Evolutionary conservation across 1,139 yeast genomes (phyloP).

Genomic region (Lodderomyces oxycetoniae): DNA sequence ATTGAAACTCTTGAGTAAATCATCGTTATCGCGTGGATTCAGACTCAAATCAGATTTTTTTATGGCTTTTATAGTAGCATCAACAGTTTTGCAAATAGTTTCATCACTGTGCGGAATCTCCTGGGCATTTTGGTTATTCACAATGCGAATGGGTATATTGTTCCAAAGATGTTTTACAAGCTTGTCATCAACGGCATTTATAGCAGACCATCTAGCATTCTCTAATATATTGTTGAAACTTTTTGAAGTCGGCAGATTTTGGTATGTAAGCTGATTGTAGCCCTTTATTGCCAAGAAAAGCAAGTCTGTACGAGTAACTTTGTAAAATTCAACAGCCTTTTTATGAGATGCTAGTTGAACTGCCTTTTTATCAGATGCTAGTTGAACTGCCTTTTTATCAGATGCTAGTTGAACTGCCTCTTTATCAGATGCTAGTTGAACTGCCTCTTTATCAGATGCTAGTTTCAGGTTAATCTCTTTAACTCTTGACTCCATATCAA

Average conservation of each 20-base stretch:
- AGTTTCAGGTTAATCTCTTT: background rate
- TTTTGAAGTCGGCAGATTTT: too few relatives aligned
- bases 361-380: background rate
- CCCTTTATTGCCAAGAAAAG: slow-evolving; percentile 25
- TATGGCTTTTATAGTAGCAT: background rate
- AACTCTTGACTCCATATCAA: slow-evolving; percentile 1
- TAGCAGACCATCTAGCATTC: slow-evolving; percentile 10
- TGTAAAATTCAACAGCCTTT: slow-evolving; percentile 28
- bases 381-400: background rate
- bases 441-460: background rate
- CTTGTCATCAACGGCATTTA: slow-evolving; percentile 9
- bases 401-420: background rate
- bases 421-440: background rate
- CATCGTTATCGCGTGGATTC: too few relatives aligned
- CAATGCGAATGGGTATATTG: background rate
- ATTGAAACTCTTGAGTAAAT: slow-evolving; percentile 17
- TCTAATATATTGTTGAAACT: slow-evolving; percentile 1
- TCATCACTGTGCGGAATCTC: slow-evolving; percentile 1
- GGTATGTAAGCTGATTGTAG: slow-evolving; percentile 1
- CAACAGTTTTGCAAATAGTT: background rate
- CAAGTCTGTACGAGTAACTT: slow-evolving; percentile 25
- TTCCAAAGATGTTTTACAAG: slow-evolving; percentile 8
- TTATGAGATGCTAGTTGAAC: background rate
- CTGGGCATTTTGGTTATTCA: background rate
- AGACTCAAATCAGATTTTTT: too few relatives aligned